Evolutionary conservation across 257 asterid genomes (phyloP).

Genomic region (Cruciata laevipes): DNA sequence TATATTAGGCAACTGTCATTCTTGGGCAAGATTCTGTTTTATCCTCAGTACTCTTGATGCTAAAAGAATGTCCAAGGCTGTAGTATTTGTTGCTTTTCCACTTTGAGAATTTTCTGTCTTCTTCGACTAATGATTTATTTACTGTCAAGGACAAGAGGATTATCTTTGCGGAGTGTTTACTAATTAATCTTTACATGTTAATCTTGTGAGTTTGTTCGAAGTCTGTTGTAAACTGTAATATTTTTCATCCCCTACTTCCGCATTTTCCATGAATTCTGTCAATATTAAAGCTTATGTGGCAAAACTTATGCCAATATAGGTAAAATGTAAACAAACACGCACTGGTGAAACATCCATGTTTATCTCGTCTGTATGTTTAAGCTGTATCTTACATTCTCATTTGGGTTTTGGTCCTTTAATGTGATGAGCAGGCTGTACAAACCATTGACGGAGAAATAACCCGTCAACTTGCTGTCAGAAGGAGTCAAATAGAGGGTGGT

Average conservation of each 20-base stretch:
- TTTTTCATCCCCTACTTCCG: too few relatives aligned
- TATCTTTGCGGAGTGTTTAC: too few relatives aligned
- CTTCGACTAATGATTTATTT: neutral
- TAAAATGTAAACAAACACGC: too few relatives aligned
- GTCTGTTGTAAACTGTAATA: too few relatives aligned
- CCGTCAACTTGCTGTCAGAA: slow-evolving; percentile 61
- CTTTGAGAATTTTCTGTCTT: too few relatives aligned
- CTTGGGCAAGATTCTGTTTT: neutral
- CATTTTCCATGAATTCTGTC: neutral
- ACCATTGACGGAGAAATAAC: slow-evolving; percentile 88
- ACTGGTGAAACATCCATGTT: neutral
- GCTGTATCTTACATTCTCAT: neutral
- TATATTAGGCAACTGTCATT: neutral
- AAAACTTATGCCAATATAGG: too few relatives aligned
- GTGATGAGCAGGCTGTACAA: slow-evolving; percentile 64
- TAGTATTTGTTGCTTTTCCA: too few relatives aligned
- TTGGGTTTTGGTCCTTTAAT: slow-evolving; percentile 1
- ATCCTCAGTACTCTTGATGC: neutral
- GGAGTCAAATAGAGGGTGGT: slow-evolving; percentile 83
- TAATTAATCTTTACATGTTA: too few relatives aligned
- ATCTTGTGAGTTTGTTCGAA: too few relatives aligned
- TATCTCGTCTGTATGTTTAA: neutral
- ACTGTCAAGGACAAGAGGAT: neutral
- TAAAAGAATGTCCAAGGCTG: too few relatives aligned
- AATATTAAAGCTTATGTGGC: neutral